A percentile compares a stretch with the other conserved stretches of the same genome.
phyloP scores from a whole-genome alignment of 2,329 filamentous ascomycete species.

The Colletotrichum australisinense region DNA sequence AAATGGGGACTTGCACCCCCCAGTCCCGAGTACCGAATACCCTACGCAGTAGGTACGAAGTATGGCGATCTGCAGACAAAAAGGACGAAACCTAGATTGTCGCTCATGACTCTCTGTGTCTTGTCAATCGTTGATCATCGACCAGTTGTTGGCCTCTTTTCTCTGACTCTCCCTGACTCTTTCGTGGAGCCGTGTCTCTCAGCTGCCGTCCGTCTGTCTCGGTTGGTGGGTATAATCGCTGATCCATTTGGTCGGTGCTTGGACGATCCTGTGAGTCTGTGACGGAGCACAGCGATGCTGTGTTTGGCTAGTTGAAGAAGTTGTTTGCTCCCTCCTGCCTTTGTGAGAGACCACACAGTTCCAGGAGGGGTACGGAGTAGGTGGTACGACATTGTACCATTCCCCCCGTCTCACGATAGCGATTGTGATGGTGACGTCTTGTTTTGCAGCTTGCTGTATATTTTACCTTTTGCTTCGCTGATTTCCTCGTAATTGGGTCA shows the following conservation, averaged over 20 bases:
- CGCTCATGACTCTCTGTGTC: conserved; percentile 9
- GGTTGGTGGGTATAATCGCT: neutral
- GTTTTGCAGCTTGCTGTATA: neutral
- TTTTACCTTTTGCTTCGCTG: neutral
- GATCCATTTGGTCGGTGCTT: neutral
- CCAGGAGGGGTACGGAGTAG: neutral
- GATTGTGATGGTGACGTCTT: neutral
- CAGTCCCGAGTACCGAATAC: neutral
- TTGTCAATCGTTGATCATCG: neutral
- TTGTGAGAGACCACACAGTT: neutral
- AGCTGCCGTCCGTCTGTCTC: neutral
- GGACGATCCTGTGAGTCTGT: neutral
- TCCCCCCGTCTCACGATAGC: neutral
- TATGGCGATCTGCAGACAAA: conserved; percentile 28
- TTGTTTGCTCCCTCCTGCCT: neutral
- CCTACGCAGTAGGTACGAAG: too few relatives aligned
- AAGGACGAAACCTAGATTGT: neutral
- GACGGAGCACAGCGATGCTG: neutral
- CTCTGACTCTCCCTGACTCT: neutral
- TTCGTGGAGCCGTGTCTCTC: neutral
- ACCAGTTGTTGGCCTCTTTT: neutral
- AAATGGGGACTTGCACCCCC: conserved; percentile 8
- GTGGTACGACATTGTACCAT: neutral
- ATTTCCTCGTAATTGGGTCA: neutral
- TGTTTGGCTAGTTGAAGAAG: neutral